phyloP scores from a whole-genome alignment of 345 rosid species.

The Eucalyptus erythrocorys region DNA sequence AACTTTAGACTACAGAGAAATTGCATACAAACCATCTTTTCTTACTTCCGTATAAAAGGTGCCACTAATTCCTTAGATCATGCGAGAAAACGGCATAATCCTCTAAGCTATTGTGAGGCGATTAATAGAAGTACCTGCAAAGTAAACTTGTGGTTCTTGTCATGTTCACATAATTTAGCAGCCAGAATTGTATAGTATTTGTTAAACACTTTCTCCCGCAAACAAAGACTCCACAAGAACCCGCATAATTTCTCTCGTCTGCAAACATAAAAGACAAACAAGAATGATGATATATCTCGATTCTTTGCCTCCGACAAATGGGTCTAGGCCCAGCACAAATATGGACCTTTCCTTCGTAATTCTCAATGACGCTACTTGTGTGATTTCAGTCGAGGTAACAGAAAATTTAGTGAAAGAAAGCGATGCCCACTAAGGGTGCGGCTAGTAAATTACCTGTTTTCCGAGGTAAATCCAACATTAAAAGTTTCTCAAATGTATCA shows the following conservation, averaged over 20 bases:
- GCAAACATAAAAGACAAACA: neutral
- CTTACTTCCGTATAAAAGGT: neutral
- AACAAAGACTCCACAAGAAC: slow-evolving; percentile 80
- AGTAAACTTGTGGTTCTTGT: slow-evolving; percentile 83
- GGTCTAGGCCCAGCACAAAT: neutral
- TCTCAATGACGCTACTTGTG: neutral
- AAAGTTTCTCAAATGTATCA: slow-evolving; percentile 87
- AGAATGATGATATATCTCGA: neutral
- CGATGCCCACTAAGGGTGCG: neutral
- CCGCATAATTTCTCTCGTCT: slow-evolving; percentile 90
- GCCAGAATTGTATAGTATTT: slow-evolving; percentile 74
- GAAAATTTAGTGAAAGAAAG: neutral
- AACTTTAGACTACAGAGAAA: neutral
- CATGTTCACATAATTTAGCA: slow-evolving; percentile 71
- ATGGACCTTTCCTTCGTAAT: neutral
- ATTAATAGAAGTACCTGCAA: slow-evolving; percentile 42
- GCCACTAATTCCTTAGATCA: neutral
- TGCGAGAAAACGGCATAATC: neutral
- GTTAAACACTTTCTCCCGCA: slow-evolving; percentile 82
- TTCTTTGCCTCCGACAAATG: neutral
- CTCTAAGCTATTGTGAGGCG: neutral
- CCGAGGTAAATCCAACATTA: slow-evolving; percentile 75
- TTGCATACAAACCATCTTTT: neutral
- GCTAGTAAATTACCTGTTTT: slow-evolving; percentile 36
- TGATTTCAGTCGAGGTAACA: neutral